These are phyloP conservation scores for Cyclostephanos invisitatus DNA, from an alignment of 108 stramenopile genomes.

Conservation along the genomic window DNA sequence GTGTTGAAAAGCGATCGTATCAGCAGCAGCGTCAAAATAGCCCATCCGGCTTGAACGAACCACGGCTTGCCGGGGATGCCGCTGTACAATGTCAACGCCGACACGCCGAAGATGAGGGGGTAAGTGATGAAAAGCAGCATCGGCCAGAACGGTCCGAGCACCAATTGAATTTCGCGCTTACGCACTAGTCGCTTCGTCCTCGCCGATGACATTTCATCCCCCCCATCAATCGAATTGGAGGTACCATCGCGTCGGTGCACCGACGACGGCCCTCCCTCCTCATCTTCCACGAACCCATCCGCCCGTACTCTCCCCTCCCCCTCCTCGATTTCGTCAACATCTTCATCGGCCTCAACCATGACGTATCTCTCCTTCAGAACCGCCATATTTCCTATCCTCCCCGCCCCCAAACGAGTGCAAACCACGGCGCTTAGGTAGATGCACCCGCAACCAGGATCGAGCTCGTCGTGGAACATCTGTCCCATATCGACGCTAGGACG, in stretches of 20 bases:
- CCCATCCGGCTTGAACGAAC: constrained; percentile 52
- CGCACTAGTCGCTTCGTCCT: constrained; percentile 29
- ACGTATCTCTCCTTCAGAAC: constrained; percentile 72
- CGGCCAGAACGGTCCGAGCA: constrained; percentile 95
- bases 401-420: constrained; percentile 69
- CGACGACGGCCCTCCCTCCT: constrained; percentile 23
- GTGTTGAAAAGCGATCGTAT: constrained; percentile 40
- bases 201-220: background rate
- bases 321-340: constrained; percentile 51
- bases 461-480: constrained; percentile 50
- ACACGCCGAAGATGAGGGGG: constrained; percentile 80
- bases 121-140: constrained; percentile 86
- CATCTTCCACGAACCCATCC: constrained; percentile 48
- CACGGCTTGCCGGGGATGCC: constrained; percentile 46
- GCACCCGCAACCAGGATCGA: constrained; percentile 65
- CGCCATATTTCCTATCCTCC: constrained; percentile 87
- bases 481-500: constrained; percentile 17
- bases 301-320: constrained; percentile 33
- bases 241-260: constrained; percentile 25
- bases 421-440: constrained; percentile 65
- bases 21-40: constrained; percentile 37
- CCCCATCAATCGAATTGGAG: constrained; percentile 1
- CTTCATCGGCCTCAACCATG: constrained; percentile 66
- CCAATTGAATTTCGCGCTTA: constrained; percentile 51
- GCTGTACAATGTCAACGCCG: constrained; percentile 38